Evolutionary conservation across 1,284 basidiomycete species (phyloP), one percentile per base, ranked within the genome.

Genomic region (Heterobasidion irregulare): DNA sequence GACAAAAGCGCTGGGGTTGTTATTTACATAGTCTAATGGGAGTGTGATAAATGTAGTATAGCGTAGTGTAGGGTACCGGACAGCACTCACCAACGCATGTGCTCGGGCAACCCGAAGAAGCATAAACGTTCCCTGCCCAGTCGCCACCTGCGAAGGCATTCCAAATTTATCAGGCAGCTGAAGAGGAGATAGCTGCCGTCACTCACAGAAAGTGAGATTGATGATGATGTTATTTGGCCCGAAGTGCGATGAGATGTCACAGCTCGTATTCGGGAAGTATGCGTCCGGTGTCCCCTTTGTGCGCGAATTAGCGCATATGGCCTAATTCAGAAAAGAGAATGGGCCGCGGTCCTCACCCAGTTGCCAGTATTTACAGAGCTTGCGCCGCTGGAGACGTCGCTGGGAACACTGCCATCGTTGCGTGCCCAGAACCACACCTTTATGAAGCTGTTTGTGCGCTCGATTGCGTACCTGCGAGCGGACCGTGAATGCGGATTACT

Each of bases 351-450:
- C 15, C 53, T 6, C 15, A 59, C 79, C 78, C 80, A 84, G 47
- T 63, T 67, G 26, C 65, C 66, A 2, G 82, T 79, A 57, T 79
- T 67, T 45, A 84, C 69, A 33, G 57, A 60, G 2, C 63, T 63
- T 1, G 64, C 67, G 13, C 77, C 78, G 47, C 65, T 66, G 10
- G 55, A 61, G 12, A 83, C 75, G 54, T 78, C 77, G 0, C 62
- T 59, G 1, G 82, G 82, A 16, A 80, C 71, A 48, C 62, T 67
- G 2, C 64, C 60, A 16, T 66, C 70, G 49, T 65, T 63, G 50
- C 79, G 72, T 2, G 76, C 62, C 81, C 80, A 84, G 69, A 83
- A 84, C 80, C 80, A 84, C 47, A 82, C 70, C 56, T 76, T 78
- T 64, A 83, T 76, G 62, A 68, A 75, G 3, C 66, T 62, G 16